Base-by-base conservation (phyloP, 352 stramenopile genomes). In the Phytophthora pistaciae region DNA sequence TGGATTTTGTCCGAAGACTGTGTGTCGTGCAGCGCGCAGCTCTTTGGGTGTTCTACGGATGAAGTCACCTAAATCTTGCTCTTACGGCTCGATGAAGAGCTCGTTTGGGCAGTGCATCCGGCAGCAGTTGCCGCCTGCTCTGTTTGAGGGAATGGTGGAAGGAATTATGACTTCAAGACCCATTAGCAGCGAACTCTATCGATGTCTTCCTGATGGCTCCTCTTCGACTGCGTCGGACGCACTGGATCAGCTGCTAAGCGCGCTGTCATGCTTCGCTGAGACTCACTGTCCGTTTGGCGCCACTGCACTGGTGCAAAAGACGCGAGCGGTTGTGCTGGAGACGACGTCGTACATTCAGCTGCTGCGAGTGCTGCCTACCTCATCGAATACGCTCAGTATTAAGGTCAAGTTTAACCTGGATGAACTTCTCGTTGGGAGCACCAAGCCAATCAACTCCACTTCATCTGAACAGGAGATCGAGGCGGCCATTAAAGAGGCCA, bases 241-340 rank as follows among this genome's bases (percentile, higher is more conserved):
- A 8, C 13, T 52, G 2, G 46, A 13, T 3, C 7, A 7, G 9
- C 11, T 29, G 7, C 13, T 29, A 29, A 52, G 8, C n/a, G 18
- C n/a, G 20, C 50, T 73, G n/a, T 54, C 66, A 10, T 69, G 60
- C 20, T 73, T 73, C 29, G 31, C 66, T 13, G 16, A 33, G 4
- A 73, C 59, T 23, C 59, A 33, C 11, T 73, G 66, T 50, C 66
- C 66, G 31, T 73, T 73, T 56, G 66, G 66, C 5, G 53, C 66
- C 18, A 49, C 64, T 10, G 50, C 52, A 11, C 31, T 54, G 25
- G 53, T 73, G 25, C 3, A 48, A 49, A 61, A 64, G 5, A 27
- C 59, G 5, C 59, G n/a, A 55, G 46, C 46, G 20, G 27, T 68
- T 54, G 52, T 73, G 3, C 27, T 73, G 53, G 66, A 73, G 20